Evolutionary conservation across 2,329 filamentous ascomycete genomes (phyloP), one percentile per base, ranked within the genome.

Genomic region (Stemphylium beticola): DNA sequence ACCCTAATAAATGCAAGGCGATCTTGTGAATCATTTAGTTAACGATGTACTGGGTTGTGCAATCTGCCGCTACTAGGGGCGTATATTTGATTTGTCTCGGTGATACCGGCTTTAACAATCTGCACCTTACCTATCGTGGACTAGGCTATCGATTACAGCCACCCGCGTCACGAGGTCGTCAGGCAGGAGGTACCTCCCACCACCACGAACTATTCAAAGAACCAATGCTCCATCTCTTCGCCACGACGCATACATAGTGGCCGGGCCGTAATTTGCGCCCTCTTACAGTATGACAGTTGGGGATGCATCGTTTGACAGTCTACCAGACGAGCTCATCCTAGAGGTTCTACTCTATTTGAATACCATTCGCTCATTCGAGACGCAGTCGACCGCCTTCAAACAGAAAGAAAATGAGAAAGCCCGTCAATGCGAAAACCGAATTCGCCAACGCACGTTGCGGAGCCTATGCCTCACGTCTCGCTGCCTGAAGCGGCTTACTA

Each of bases 291-390:
- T 33, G 15, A 1, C 32, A 4, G 4, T n/a, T 33, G 11, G 22
- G 2, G 11, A 12, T 2, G n/a, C 33, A n/a, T 33, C 36, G 7
- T 29, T 67, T 2, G 37, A 32, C 9, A 39, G 58, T 9, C 34
- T 70, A 3, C 66, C 69, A 1, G 60, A 69, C 29, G 71, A 72
- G 41, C 51, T 72, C 7, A 24, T 70, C 7, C 49, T 66, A 1
- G 53, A 65, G 7, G 56, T 69, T 4, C 8, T 69, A 3, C 52
- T 50, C 2, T 11, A 55, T 33, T 31, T 71, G 1, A 39, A 41
- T 6, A 44, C 43, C 22, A 60, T 66, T 17, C 63, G 60, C 20
- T 68, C 65, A 8, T 61, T 44, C 45, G 60, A 72, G 48, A 48
- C 64, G 5, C 64, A 70, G 17, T 61, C 64, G 2, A 37, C 55